Evolutionary conservation across 1,284 basidiomycete genomes (phyloP), one percentile per base, ranked within the genome.

Genomic region (Trichosporon asahii): DNA sequence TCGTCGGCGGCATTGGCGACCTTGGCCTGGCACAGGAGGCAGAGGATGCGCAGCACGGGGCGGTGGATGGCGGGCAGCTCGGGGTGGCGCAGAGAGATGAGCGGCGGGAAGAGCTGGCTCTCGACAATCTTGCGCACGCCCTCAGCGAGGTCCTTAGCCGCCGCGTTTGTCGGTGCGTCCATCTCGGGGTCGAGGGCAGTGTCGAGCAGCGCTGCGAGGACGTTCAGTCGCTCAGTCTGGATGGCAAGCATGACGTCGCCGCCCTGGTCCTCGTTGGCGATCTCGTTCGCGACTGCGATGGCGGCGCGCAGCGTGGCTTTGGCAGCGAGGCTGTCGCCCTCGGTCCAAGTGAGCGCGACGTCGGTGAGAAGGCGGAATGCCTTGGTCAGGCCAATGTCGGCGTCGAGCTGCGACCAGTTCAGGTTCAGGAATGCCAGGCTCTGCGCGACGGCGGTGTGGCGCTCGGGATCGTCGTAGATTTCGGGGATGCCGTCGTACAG

Each of bases 171-270:
- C 18, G 73, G 46, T 11, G 88, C 83, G 76, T 90, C 89, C 1
- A 82, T 77, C 55, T 86, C 84, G 44, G 86, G 87, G 73, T 90
- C 89, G 14, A 87, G 81, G 0, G 87, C 86, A 0, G 91, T 86
- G 76, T 96, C 91, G 37, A 95, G 85, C 65, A 95, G 80, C 0
- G 89, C 88, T 15, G 93, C 86, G 1, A 97, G 84, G 6, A 96
- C 85, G 6, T 88, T 87, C 8, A 97, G 84, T 37, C 93, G 87
- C 27, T 90, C 88, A 0, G 88, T 87, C 76, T 97, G 93, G 31
- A 95, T 89, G 1, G 88, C 88, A 0, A 90, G 87, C 89, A 95
- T 93, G 86, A 95, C 90, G 72, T 94, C 90, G 0, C 94, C 94
- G 5, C 85, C 87, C 25, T 92, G 87, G 61, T 85, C 86, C 82